Evolutionary conservation across 306 rosid species (phyloP).

Genomic region (Datisca glomerata): DNA sequence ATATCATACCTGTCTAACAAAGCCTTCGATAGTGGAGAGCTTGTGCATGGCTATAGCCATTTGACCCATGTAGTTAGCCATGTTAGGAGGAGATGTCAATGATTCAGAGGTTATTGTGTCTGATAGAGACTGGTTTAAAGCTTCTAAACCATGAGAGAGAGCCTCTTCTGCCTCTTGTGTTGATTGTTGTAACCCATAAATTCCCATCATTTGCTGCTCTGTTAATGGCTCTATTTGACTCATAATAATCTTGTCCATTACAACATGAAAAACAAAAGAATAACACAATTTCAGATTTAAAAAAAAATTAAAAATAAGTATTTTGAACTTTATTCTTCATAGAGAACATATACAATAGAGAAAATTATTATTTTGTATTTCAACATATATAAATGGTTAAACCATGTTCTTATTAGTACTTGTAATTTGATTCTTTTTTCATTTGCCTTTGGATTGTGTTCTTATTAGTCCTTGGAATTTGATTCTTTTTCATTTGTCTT

Average conservation of each 20-base stretch:
- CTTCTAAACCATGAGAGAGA: conserved; percentile 74
- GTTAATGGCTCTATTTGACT: conserved; percentile 73
- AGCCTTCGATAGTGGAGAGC: conserved; percentile 72
- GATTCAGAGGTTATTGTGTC: conserved; percentile 70
- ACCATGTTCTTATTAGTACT: too few relatives aligned
- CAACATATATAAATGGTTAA: too few relatives aligned
- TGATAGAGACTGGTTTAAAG: conserved; percentile 61
- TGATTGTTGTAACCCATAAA: conserved; percentile 78
- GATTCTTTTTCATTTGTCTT: too few relatives aligned
- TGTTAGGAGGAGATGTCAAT: conserved; percentile 55
- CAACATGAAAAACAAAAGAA: too few relatives aligned
- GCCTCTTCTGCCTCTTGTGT: conserved; percentile 80
- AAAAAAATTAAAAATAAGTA: too few relatives aligned
- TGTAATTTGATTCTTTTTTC: too few relatives aligned
- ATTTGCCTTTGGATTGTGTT: too few relatives aligned
- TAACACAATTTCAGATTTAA: too few relatives aligned
- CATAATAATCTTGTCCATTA: conserved; percentile 63
- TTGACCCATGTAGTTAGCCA: conserved; percentile 93
- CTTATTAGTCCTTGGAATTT: too few relatives aligned
- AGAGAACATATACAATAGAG: background rate
- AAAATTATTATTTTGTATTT: too few relatives aligned
- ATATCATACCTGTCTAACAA: conserved; percentile 72
- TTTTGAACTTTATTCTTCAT: too few relatives aligned
- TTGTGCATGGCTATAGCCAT: conserved; percentile 89
- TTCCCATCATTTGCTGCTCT: conserved; percentile 82